phyloP scores from a whole-genome alignment of 441 rosid species.

The Capsella rubella region DNA sequence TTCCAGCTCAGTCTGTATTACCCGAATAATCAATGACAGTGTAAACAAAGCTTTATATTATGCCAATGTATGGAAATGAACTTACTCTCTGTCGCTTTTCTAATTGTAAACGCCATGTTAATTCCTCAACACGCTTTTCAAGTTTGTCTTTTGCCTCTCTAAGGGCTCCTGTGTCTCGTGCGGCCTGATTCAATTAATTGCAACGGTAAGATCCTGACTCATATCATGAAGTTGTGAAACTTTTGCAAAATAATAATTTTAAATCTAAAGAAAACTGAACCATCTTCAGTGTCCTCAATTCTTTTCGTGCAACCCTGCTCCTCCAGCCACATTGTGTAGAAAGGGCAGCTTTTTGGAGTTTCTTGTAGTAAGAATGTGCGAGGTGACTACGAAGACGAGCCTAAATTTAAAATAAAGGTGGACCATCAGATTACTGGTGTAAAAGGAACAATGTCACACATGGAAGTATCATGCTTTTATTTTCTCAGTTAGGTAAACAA shows the following conservation, averaged over 20 bases:
- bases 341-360: slow-evolving; percentile 70
- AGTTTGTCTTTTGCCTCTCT: slow-evolving; percentile 84
- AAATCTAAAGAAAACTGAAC: slow-evolving; percentile 44
- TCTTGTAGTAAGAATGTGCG: slow-evolving; percentile 69
- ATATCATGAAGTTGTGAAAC: background rate
- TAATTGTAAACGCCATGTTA: slow-evolving; percentile 82
- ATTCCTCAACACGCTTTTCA: slow-evolving; percentile 85
- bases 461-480: slow-evolving; percentile 6
- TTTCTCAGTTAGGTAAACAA: slow-evolving; percentile 29
- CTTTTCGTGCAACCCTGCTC: slow-evolving; percentile 81
- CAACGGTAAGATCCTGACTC: slow-evolving; percentile 39
- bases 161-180: slow-evolving; percentile 83
- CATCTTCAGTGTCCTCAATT: slow-evolving; percentile 79
- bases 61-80: slow-evolving; percentile 31
- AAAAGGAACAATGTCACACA: slow-evolving; percentile 2
- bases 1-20: slow-evolving; percentile 69
- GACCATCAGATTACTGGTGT: slow-evolving; percentile 32
- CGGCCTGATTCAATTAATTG: slow-evolving; percentile 57
- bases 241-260: slow-evolving; percentile 9
- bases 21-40: slow-evolving; percentile 26
- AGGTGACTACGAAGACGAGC: slow-evolving; percentile 69
- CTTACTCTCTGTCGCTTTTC: slow-evolving; percentile 82
- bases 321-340: slow-evolving; percentile 89
- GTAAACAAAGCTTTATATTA: slow-evolving; percentile 22
- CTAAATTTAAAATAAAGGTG: slow-evolving; percentile 43